Evolutionary conservation across 2,329 filamentous ascomycete species (phyloP), one percentile per base, ranked within the genome.

Genomic region (Sporothrix protearum): DNA sequence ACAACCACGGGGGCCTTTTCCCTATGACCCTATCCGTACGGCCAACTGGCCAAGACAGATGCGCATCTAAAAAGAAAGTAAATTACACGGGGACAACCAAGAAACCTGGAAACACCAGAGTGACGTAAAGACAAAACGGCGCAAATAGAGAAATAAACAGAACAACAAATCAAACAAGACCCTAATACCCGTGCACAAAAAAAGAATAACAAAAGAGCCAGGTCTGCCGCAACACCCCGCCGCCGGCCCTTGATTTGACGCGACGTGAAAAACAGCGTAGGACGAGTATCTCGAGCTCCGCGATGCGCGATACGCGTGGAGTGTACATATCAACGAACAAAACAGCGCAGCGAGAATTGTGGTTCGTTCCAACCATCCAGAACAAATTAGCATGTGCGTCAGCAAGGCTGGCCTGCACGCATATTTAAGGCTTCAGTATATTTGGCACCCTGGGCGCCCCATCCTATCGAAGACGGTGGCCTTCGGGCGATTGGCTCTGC

Each of bases 391-490:
- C n/a, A n/a, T n/a, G n/a, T n/a, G n/a, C n/a, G n/a, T n/a, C n/a
- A n/a, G n/a, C n/a, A n/a, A n/a, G n/a, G n/a, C n/a, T n/a, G n/a
- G n/a, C n/a, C n/a, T n/a, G n/a, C n/a, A n/a, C n/a, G n/a, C n/a
- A n/a, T n/a, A n/a, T n/a, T n/a, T n/a, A n/a, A n/a, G n/a, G n/a
- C n/a, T n/a, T n/a, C n/a, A n/a, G n/a, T n/a, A n/a, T n/a, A n/a
- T n/a, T n/a, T n/a, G n/a, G n/a, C n/a, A n/a, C n/a, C n/a, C n/a
- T n/a, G n/a, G n/a, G n/a, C n/a, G n/a, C n/a, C n/a, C n/a, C n/a
- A n/a, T n/a, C n/a, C 49, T 72, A 72, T n/a, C 71, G 68, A 33
- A 72, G 71, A 28, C 71, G 71, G 25, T 72, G 71, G 16, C 71
- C 68, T 68, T 72, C 71, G 14, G 71, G 30, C 7, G 71, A 70